Conservation (phyloP, 2,329 filamentous ascomycete genomes). For the Diaporthe amygdali region DNA sequence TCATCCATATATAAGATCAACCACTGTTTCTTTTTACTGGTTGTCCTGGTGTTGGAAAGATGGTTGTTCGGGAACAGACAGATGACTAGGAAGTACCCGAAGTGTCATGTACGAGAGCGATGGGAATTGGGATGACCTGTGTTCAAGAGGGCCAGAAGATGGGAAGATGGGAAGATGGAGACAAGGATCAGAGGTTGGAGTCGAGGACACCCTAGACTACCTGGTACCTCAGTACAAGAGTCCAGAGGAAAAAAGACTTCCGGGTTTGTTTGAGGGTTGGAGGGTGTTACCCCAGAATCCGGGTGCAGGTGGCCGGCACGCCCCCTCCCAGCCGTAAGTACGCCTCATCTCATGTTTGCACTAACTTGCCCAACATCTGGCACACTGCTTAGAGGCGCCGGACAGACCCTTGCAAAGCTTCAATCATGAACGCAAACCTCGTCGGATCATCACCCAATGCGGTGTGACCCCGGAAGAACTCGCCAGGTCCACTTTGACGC, state of each 20-base stretch:
- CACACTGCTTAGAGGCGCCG: not conserved
- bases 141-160: slow-evolving; percentile 10
- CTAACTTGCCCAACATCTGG: not conserved
- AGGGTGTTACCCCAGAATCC: slow-evolving; percentile 18
- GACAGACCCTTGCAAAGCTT: not conserved
- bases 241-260: slow-evolving; percentile 5
- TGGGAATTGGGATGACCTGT: slow-evolving; percentile 6
- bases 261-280: slow-evolving; percentile 11
- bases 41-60: not conserved
- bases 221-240: slow-evolving; percentile 10
- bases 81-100: not conserved
- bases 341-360: slow-evolving; percentile 10
- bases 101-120: not conserved
- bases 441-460: slow-evolving; percentile 6
- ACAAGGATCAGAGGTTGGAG: slow-evolving; percentile 9
- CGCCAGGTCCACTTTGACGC: not conserved
- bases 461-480: slow-evolving; percentile 1
- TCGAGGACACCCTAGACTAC: not conserved
- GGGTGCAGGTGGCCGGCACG: slow-evolving; percentile 10
- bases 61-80: not conserved
- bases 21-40: not conserved
- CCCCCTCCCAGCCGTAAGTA: not conserved
- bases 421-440: not conserved
- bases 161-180: not conserved
- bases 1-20: not conserved